Conservation (phyloP, 2,329 filamentous ascomycete genomes). For the Pestalotiopsis sp. region DNA sequence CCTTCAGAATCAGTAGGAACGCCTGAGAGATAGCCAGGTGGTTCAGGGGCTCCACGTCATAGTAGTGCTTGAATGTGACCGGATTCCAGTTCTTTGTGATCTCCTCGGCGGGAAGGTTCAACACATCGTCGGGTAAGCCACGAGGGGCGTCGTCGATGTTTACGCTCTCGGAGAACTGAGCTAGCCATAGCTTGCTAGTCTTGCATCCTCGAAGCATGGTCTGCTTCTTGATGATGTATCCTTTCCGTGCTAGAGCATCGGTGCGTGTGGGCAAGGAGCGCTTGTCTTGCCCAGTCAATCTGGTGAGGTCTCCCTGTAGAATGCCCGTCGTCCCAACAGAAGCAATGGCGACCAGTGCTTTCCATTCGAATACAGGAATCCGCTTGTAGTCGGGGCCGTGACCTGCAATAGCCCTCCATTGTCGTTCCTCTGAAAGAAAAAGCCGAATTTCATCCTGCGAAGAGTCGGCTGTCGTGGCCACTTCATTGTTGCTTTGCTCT, state of each 20-base stretch:
- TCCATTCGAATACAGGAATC: conserved; percentile 62
- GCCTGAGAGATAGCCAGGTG: conserved; percentile 60
- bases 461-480: not conserved
- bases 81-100: conserved; percentile 51
- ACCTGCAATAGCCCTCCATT: conserved; percentile 63
- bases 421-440: conserved; percentile 55
- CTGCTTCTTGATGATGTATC: conserved; percentile 64
- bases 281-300: conserved; percentile 64
- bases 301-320: conserved; percentile 62
- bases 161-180: conserved; percentile 51
- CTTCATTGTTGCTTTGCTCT: not conserved
- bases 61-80: conserved; percentile 58
- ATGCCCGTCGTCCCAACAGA: conserved; percentile 58
- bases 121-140: conserved; percentile 33
- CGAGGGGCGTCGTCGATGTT: conserved; percentile 41
- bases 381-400: conserved; percentile 62
- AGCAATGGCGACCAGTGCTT: conserved; percentile 60
- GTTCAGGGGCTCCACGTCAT: conserved; percentile 63
- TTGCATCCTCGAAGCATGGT: conserved; percentile 61
- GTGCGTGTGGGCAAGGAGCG: conserved; percentile 65
- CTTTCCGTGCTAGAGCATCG: conserved; percentile 60
- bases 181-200: conserved; percentile 66
- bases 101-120: conserved; percentile 42
- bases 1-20: conserved; percentile 59
- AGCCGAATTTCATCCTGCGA: conserved; percentile 32